Base-by-base conservation (phyloP, 176 grass and related monocot species). In the Hsuehochloa calcarea region DNA sequence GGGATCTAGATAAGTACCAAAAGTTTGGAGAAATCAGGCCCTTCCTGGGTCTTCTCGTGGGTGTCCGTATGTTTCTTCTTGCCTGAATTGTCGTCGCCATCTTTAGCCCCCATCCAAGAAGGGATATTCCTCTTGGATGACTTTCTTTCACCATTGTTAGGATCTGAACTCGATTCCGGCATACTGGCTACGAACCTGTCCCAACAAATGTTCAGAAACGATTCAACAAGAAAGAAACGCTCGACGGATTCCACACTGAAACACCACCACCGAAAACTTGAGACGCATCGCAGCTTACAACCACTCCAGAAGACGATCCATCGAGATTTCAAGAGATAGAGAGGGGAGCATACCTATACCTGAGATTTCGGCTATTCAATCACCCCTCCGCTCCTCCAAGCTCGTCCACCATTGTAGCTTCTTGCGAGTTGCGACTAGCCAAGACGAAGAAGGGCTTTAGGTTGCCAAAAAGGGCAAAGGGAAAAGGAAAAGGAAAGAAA, bases 21-120 rank as follows among this genome's bases (percentile, higher is more conserved):
- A 66, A 99, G 84, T 80, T 90, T 92, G 54, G 91, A 91, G 81
- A 94, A 92, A 77, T 89, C 74, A 34, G 65, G 55, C 31, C 61
- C 84, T 80, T 81, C 75, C 54, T 70, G 80, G 6, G 38, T 51
- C 65, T 54, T 76, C 77, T 82, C 55, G 34, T 27, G 59, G 67
- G 82, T 45, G 13, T 86, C 78, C 23, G 68, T 37, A 37, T 89
- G 90, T 6, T 90, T 95, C 85, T 92, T 93, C 84, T 91, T 91
- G 35, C 82, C 70, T 12, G 87, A 84, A 72, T 89, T 70, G 22
- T 77, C 83, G 82, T 55, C 85, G 10, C 64, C 82, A 5, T 22
- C 79, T 23, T 87, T 67, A 72, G 88, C 89, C 59, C 70, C 78
- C 89, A 92, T 88, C 79, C 79, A 92, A 13, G 93, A 88, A 66